phyloP scores from a whole-genome alignment of 1,284 basidiomycete species.

The Bjerkandera adusta region DNA sequence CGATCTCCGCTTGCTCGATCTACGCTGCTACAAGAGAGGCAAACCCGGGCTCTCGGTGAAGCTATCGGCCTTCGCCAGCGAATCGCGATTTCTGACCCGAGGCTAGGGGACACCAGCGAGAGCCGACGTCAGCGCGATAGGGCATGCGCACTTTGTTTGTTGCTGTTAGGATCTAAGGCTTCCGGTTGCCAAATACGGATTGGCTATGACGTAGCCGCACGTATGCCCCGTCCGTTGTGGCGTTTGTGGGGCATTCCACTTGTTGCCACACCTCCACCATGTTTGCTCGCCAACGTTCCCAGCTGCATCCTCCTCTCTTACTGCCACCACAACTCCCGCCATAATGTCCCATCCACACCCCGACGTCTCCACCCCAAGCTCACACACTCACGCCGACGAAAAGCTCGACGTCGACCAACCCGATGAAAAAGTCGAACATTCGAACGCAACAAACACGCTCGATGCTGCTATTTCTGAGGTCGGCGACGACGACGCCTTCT shows the following conservation, averaged over 20 bases:
- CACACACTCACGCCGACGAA: neutral
- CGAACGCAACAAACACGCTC: neutral
- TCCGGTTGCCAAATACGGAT: neutral
- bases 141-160: too few species aligned
- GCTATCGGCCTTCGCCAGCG: too few species aligned
- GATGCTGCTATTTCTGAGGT: neutral
- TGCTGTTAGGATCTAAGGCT: constrained; percentile 3
- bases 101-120: too few species aligned
- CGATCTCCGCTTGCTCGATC: too few species aligned
- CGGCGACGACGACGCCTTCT: neutral
- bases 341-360: neutral
- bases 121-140: too few species aligned
- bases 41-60: too few species aligned
- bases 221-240: neutral
- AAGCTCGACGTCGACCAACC: too few species aligned
- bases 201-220: constrained; percentile 1
- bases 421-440: neutral
- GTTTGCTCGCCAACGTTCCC: too few species aligned
- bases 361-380: neutral
- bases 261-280: too few species aligned
- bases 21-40: too few species aligned
- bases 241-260: neutral
- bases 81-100: too few species aligned
- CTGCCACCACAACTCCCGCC: neutral
- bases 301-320: neutral